These are phyloP conservation scores for Hirsutella thompsonii DNA, from an alignment of 2,329 filamentous ascomycete species.

Conservation along the genomic window DNA sequence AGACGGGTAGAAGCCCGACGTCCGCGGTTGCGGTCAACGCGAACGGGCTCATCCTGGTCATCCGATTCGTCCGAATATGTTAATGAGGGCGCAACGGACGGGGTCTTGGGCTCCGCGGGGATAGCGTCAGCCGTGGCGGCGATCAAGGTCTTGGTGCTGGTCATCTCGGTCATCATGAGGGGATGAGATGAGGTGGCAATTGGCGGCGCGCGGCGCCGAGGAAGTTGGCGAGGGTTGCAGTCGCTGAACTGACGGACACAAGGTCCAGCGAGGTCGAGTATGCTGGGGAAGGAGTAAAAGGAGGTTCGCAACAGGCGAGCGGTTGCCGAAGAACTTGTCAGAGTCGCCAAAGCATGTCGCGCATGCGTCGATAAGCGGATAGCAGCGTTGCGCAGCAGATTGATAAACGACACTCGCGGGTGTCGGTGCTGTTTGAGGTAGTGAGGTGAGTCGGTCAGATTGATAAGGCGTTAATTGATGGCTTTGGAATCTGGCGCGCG, in stretches of 20 bases:
- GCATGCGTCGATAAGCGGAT: not conserved
- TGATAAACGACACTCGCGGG: too few relatives aligned
- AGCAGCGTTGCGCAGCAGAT: not conserved
- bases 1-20: constrained; percentile 59
- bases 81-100: constrained; percentile 46
- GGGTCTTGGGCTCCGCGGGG: constrained; percentile 29
- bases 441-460: not conserved
- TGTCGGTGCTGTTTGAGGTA: not conserved
- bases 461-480: too few relatives aligned
- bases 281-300: not conserved
- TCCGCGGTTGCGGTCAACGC: constrained; percentile 29
- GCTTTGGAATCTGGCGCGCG: too few relatives aligned
- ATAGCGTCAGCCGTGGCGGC: constrained; percentile 27
- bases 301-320: not conserved
- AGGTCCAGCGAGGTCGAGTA: not conserved
- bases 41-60: constrained; percentile 38
- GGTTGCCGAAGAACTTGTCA: not conserved
- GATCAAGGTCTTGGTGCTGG: constrained; percentile 25
- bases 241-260: not conserved
- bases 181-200: not conserved
- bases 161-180: constrained; percentile 18
- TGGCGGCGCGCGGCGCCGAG: not conserved
- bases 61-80: constrained; percentile 52
- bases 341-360: not conserved
- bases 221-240: too few relatives aligned